phyloP scores from a whole-genome alignment of 2,329 filamentous ascomycete species.

The Alternaria gansuensis region DNA sequence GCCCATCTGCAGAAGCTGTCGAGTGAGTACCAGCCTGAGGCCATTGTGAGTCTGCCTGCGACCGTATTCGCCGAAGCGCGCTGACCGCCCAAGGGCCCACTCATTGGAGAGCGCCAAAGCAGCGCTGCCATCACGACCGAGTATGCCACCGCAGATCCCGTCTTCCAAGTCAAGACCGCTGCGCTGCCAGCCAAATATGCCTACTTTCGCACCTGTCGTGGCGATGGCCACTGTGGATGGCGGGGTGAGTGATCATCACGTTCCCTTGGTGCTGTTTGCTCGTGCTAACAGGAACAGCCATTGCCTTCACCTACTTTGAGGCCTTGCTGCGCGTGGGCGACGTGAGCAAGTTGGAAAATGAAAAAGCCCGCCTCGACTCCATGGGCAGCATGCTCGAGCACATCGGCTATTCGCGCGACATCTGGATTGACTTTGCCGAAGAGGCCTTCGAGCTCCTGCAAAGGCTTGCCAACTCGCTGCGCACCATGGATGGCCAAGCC shows the following conservation, averaged over 20 bases:
- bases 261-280: conserved; percentile 10
- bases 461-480: conserved; percentile 68
- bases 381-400: conserved; percentile 75
- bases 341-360: conserved; percentile 70
- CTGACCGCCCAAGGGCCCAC: conserved; percentile 71
- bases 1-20: conserved; percentile 70
- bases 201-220: conserved; percentile 85
- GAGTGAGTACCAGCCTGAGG: conserved; percentile 67
- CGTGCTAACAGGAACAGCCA: conserved; percentile 66
- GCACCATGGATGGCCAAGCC: conserved; percentile 60
- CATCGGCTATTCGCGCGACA: conserved; percentile 71
- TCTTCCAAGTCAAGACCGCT: conserved; percentile 86
- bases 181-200: conserved; percentile 85
- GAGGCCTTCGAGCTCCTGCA: conserved; percentile 74
- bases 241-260: conserved; percentile 72
- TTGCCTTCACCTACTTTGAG: conserved; percentile 94
- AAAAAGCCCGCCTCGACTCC: conserved; percentile 75
- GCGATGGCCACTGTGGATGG: conserved; percentile 97
- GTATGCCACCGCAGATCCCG: conserved; percentile 86
- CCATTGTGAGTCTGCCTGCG: conserved; percentile 59
- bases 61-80: conserved; percentile 21
- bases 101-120: conserved; percentile 80
- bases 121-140: conserved; percentile 81
- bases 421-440: conserved; percentile 86
- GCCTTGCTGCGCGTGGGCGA: conserved; percentile 75